Evolutionary conservation across 371 early-diverging fungal species (phyloP).

Genomic region (Zychaea mexicana): DNA sequence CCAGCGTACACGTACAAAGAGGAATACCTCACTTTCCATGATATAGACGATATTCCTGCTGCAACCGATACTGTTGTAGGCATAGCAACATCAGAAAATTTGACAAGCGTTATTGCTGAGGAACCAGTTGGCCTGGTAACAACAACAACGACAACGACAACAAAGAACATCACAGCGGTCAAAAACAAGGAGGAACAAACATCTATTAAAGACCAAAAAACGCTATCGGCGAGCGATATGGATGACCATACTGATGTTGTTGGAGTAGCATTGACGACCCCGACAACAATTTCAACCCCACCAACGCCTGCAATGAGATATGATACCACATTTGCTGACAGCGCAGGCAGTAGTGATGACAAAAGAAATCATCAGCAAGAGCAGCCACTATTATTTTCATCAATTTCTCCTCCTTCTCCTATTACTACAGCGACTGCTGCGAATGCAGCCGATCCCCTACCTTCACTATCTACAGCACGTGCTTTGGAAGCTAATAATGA

Average conservation of each 20-base stretch:
- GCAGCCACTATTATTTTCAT: background rate
- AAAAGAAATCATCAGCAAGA: background rate
- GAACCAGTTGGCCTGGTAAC: background rate
- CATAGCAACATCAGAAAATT: too few species aligned
- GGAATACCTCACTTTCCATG: too few species aligned
- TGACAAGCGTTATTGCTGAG: background rate
- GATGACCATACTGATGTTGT: too few species aligned
- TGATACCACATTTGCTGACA: background rate
- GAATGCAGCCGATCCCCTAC: background rate
- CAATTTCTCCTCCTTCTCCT: background rate
- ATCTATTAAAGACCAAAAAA: too few species aligned
- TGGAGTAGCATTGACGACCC: too few species aligned
- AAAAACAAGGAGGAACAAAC: too few species aligned
- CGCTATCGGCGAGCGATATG: too few species aligned
- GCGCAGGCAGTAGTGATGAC: too few species aligned
- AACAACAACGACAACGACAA: background rate
- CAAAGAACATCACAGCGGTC: too few species aligned
- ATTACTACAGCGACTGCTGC: background rate
- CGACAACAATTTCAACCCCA: background rate
- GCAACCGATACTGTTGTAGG: too few species aligned
- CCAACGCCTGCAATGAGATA: background rate
- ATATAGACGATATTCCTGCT: too few species aligned
- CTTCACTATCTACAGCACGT: background rate
- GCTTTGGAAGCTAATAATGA: background rate
- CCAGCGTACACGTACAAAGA: too few species aligned